Evolutionary conservation across 2,329 filamentous ascomycete species (phyloP).

Genomic region (Ceratocystis papillata): DNA sequence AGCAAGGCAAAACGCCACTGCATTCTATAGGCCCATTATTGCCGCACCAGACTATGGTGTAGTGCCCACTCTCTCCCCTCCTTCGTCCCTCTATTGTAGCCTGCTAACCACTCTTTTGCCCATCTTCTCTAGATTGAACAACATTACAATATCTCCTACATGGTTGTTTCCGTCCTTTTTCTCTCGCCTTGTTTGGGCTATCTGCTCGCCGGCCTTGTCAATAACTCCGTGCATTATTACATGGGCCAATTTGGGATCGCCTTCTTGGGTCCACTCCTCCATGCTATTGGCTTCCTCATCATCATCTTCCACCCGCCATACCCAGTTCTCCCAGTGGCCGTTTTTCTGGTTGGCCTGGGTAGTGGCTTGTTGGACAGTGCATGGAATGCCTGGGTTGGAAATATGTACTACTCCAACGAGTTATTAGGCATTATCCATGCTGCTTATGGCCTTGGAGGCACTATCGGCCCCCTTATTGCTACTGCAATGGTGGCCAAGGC

Average conservation of each 20-base stretch:
- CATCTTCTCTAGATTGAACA: conserved; percentile 19
- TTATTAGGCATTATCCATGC: conserved; percentile 63
- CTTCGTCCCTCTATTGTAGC: not conserved
- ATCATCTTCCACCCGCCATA: conserved; percentile 59
- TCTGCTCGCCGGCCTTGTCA: conserved; percentile 50
- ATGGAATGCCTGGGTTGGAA: conserved; percentile 54
- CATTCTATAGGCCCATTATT: not conserved
- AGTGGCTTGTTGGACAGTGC: conserved; percentile 56
- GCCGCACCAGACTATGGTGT: not conserved
- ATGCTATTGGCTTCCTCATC: conserved; percentile 54
- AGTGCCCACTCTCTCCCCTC: not conserved
- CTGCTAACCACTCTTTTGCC: not conserved
- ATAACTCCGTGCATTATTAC: conserved; percentile 52
- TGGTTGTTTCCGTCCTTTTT: conserved; percentile 55
- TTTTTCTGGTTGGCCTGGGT: conserved; percentile 57
- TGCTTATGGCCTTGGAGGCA: conserved; percentile 61
- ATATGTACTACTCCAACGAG: conserved; percentile 62
- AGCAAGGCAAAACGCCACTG: conserved; percentile 25
- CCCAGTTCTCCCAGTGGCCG: conserved; percentile 52
- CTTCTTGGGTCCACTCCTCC: conserved; percentile 50
- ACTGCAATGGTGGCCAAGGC: conserved; percentile 60
- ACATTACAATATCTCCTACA: conserved; percentile 52
- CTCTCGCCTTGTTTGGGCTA: conserved; percentile 57
- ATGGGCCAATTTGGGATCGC: conserved; percentile 63
- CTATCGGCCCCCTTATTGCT: conserved; percentile 57